Evolutionary conservation across 2,329 filamentous ascomycete species (phyloP).

Genomic region (Colletotrichum sp.): DNA sequence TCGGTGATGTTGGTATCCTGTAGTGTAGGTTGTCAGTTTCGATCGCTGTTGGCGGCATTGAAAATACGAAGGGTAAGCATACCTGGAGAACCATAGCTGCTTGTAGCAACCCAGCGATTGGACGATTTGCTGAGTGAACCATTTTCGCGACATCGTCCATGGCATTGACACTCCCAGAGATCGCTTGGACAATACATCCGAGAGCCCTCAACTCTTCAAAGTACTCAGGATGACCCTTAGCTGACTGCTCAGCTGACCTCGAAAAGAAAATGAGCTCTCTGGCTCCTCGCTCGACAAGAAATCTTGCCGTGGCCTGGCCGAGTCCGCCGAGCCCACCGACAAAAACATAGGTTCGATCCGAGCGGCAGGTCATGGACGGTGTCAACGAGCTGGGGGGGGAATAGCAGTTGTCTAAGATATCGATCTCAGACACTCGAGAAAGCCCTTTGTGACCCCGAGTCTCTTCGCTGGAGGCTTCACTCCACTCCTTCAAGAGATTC

Average conservation of each 20-base stretch:
- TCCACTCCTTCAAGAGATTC: not conserved
- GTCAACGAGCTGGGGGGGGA: not conserved
- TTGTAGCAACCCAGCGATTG: slow-evolving; percentile 45
- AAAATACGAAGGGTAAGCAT: not conserved
- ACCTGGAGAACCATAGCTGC: slow-evolving; percentile 40
- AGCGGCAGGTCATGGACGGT: not conserved
- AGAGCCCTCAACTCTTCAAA: slow-evolving; percentile 24
- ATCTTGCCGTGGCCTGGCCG: slow-evolving; percentile 30
- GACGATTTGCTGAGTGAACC: slow-evolving; percentile 20
- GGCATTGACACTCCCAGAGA: slow-evolving; percentile 36
- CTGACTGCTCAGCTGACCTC: slow-evolving; percentile 23
- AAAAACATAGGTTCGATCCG: slow-evolving; percentile 29
- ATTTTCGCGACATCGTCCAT: slow-evolving; percentile 30
- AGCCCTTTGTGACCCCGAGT: not conserved
- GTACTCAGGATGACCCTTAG: not conserved
- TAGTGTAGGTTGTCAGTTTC: not conserved
- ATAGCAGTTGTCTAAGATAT: not conserved
- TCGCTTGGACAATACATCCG: slow-evolving; percentile 29
- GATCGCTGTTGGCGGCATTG: not conserved
- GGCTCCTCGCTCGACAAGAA: slow-evolving; percentile 33
- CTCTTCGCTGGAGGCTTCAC: not conserved
- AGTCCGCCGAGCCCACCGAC: slow-evolving; percentile 37
- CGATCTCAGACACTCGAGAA: rapidly evolving
- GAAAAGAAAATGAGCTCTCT: slow-evolving; percentile 31
- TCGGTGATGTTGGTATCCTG: slow-evolving; percentile 29